These are phyloP conservation scores for Mycena indigotica DNA, from an alignment of 768 basidiomycete genomes.

Conservation along the genomic window DNA sequence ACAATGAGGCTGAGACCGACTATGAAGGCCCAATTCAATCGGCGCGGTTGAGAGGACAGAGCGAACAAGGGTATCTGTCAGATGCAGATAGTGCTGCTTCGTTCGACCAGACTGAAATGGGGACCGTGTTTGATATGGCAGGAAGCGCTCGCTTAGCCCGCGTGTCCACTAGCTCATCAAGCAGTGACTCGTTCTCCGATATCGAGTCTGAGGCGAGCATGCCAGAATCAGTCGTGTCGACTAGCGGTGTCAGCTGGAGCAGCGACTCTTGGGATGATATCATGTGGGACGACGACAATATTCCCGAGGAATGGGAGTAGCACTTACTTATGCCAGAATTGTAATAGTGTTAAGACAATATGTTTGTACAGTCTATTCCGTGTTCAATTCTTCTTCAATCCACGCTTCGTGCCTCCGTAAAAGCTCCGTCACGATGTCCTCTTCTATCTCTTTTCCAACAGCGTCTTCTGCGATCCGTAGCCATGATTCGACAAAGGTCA, in stretches of 20 bases:
- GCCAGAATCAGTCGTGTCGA: neutral
- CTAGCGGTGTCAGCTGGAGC: neutral
- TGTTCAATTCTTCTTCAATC: conserved; percentile 40
- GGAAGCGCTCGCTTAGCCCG: neutral
- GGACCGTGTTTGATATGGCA: neutral
- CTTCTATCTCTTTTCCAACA: conserved; percentile 82
- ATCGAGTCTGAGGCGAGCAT: conserved; percentile 5
- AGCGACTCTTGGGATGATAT: neutral
- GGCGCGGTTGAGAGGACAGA: conserved; percentile 6
- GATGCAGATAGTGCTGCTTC: conserved; percentile 11
- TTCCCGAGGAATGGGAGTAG: neutral
- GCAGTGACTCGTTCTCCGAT: neutral
- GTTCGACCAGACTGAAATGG: neutral
- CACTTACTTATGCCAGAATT: too few species aligned
- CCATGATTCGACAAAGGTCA: conserved; percentile 59
- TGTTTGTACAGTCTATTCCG: neutral
- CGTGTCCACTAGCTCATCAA: conserved; percentile 9
- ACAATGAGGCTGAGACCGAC: too few species aligned
- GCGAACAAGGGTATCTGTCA: too few species aligned
- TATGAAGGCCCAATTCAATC: too few species aligned
- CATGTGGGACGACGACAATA: neutral
- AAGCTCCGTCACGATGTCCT: conserved; percentile 81
- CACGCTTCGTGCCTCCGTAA: conserved; percentile 73
- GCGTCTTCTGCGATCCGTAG: conserved; percentile 52
- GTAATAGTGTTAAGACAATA: too few species aligned